Conservation (phyloP, 169 alveolate species). For the Amoebophrya sp. region DNA sequence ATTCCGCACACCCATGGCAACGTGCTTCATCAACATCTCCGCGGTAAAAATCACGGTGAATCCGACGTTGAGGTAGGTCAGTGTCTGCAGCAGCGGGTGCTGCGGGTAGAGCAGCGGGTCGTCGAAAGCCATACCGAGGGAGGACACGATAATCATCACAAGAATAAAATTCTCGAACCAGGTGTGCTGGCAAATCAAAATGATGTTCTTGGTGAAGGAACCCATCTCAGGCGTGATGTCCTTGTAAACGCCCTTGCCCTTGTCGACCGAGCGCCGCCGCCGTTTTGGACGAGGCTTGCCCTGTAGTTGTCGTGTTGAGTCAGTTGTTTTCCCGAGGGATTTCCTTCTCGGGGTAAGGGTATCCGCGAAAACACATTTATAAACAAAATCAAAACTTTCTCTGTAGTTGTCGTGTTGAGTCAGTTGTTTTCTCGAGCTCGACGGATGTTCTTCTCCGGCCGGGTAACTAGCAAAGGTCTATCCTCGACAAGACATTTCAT, state of each 20-base stretch:
- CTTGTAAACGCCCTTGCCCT: not conserved
- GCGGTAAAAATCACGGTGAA: not conserved
- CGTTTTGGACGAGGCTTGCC: no score
- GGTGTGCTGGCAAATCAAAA: not conserved
- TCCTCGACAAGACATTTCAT: no score
- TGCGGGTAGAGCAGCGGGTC: slow-evolving; percentile 2
- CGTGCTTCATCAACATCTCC: slow-evolving; percentile 16
- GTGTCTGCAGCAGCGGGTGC: not conserved
- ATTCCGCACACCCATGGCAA: slow-evolving; percentile 15
- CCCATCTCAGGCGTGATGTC: not conserved
- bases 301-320: no score
- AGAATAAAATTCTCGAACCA: slow-evolving; percentile 12
- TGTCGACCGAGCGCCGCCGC: no score
- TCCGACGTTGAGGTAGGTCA: not conserved
- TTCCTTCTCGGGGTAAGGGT: no score
- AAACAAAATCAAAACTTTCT: no score
- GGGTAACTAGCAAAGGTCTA: no score
- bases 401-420: no score
- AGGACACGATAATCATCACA: not conserved
- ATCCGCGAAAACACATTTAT: no score
- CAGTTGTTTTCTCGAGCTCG: no score
- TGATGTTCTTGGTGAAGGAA: not conserved
- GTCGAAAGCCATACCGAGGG: slow-evolving; percentile 9
- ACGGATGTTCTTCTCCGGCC: no score
- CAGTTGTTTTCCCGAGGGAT: no score